phyloP scores from a whole-genome alignment of 2,329 filamentous ascomycete species.

The Colletotrichum brevisporum region DNA sequence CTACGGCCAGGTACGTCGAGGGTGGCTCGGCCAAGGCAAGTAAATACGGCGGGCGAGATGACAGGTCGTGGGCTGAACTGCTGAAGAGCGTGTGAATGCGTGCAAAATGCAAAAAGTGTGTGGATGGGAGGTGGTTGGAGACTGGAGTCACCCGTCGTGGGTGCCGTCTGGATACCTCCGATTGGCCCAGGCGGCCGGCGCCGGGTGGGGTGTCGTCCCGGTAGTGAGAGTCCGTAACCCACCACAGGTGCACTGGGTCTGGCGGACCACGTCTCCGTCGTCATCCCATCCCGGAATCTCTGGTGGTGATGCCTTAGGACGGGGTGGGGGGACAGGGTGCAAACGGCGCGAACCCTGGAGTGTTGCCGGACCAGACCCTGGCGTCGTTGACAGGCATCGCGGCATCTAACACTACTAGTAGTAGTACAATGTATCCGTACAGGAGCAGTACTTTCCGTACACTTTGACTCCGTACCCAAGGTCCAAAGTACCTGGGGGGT shows the following conservation, averaged over 20 bases:
- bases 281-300: constrained; percentile 29
- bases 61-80: neutral
- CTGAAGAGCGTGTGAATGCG: neutral
- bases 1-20: constrained; percentile 8
- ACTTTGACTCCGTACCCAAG: no score
- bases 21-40: constrained; percentile 16
- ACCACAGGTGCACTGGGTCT: neutral
- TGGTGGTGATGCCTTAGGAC: constrained; percentile 21
- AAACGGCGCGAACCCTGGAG: constrained; percentile 22
- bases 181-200: constrained; percentile 28
- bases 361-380: constrained; percentile 5
- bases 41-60: constrained; percentile 10
- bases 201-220: constrained; percentile 33
- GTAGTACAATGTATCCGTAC: no score
- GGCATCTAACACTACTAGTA: constrained; percentile 8
- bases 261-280: constrained; percentile 15
- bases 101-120: no score
- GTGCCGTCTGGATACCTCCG: constrained; percentile 25
- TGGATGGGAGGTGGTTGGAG: constrained; percentile 32
- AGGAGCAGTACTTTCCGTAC: no score
- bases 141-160: constrained; percentile 26
- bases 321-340: constrained; percentile 5
- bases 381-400: constrained; percentile 30
- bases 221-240: constrained; percentile 4
- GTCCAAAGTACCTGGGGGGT: no score